Evolutionary conservation across 768 basidiomycete genomes (phyloP).

Genomic region (Erythrobasidium yunnanense): DNA sequence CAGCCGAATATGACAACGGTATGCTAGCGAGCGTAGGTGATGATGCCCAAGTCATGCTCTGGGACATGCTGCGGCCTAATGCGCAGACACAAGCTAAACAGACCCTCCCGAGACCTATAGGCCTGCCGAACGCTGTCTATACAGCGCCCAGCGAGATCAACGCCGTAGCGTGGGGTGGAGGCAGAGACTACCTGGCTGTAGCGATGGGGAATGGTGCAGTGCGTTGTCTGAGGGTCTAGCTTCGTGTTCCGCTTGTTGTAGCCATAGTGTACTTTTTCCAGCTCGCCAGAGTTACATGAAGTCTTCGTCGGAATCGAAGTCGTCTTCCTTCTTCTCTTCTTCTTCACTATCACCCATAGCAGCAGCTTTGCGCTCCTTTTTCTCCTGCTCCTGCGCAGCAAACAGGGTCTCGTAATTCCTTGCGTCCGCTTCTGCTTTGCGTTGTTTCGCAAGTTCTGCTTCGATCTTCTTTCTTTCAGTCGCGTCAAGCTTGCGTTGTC

Average conservation of each 20-base stretch:
- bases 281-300: too few relatives aligned
- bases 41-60: slow-evolving; percentile 1
- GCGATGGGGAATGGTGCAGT: slow-evolving; percentile 66
- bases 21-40: slow-evolving; percentile 21
- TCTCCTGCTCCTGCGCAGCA: slow-evolving; percentile 11
- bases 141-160: slow-evolving; percentile 66
- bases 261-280: too few relatives aligned
- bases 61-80: slow-evolving; percentile 14
- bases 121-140: slow-evolving; percentile 76
- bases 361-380: slow-evolving; percentile 11
- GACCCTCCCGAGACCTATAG: slow-evolving; percentile 54
- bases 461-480: slow-evolving; percentile 67
- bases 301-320: slow-evolving; percentile 19
- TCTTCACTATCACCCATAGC: slow-evolving; percentile 1
- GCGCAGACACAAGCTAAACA: slow-evolving; percentile 52
- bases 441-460: slow-evolving; percentile 56
- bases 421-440: slow-evolving; percentile 78
- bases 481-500: slow-evolving; percentile 55
- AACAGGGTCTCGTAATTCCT: slow-evolving; percentile 59
- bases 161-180: slow-evolving; percentile 59
- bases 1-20: not conserved
- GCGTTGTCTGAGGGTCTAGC: slow-evolving; percentile 29
- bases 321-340: slow-evolving; percentile 4
- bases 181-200: slow-evolving; percentile 67
- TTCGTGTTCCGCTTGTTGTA: not conserved